Percentiles rank a stretch among this genome's conserved stretches.
Conservation (phyloP, 23 red algal genomes). For the Chondrus crispus region DNA sequence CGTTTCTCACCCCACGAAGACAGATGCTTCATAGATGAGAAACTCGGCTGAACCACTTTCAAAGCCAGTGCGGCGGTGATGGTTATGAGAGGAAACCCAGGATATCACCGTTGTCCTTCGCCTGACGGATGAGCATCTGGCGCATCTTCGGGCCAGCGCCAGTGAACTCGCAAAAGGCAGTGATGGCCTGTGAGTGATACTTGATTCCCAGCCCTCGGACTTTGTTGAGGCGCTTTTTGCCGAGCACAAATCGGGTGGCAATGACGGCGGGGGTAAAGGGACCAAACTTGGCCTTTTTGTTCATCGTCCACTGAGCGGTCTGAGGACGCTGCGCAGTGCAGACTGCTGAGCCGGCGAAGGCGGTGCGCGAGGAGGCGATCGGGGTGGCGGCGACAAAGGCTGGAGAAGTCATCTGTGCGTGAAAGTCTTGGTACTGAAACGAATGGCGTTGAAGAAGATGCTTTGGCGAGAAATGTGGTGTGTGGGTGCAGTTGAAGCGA, state of each 20-base stretch:
- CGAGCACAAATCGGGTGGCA: constrained; percentile 62
- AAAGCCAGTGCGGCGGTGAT: neutral
- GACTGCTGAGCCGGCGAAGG: neutral
- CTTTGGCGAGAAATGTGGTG: too few species aligned
- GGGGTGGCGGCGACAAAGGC: constrained; percentile 51
- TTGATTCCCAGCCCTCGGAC: constrained; percentile 88
- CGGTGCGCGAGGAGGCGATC: neutral
- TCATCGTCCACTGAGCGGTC: constrained; percentile 53
- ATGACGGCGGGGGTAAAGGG: constrained; percentile 90
- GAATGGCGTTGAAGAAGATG: too few species aligned
- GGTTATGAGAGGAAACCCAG: constrained; percentile 96
- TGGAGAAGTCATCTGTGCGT: too few species aligned
- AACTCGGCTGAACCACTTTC: too few species aligned
- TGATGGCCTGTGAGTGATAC: constrained; percentile 96
- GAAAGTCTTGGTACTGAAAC: too few species aligned
- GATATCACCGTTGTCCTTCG: constrained; percentile 90
- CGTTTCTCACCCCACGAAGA: too few species aligned
- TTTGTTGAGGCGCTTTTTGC: constrained; percentile 91
- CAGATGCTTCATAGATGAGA: too few species aligned
- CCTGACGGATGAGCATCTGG: constrained; percentile 86
- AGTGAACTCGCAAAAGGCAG: constrained; percentile 91
- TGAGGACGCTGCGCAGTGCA: neutral
- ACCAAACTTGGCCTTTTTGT: constrained; percentile 66
- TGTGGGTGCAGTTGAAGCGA: too few species aligned
- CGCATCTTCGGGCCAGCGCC: constrained; percentile 86